Conservation (phyloP, 2,329 filamentous ascomycete genomes). For the Colletotrichum spinosum region DNA sequence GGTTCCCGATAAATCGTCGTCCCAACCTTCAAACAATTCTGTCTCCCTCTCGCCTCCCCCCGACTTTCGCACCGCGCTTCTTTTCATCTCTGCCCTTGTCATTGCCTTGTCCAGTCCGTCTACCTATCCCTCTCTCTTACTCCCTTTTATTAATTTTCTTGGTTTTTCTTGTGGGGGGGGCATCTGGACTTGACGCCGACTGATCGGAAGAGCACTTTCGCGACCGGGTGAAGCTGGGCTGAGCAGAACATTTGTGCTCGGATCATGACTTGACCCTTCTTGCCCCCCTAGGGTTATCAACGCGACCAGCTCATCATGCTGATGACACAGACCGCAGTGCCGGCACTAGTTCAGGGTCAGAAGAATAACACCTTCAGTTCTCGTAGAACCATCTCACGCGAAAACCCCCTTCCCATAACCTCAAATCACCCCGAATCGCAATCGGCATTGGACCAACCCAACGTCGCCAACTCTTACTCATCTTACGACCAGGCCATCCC, state of each 20-base stretch:
- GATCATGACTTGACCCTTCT: slow-evolving; percentile 38
- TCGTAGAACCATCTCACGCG: slow-evolving; percentile 40
- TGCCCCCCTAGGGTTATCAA: slow-evolving; percentile 34
- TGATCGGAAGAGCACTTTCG: background rate
- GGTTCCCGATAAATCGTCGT: slow-evolving; percentile 32
- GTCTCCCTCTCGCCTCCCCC: no score
- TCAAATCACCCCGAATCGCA: slow-evolving; percentile 30
- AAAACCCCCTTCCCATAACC: slow-evolving; percentile 38
- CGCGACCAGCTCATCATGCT: slow-evolving; percentile 59
- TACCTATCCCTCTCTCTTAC: background rate
- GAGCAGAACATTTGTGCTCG: slow-evolving; percentile 21
- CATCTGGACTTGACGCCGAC: background rate
- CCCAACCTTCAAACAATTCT: slow-evolving; percentile 9
- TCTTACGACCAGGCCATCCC: slow-evolving; percentile 44
- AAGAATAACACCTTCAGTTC: slow-evolving; percentile 51
- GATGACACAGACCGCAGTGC: slow-evolving; percentile 62
- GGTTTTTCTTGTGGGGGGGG: slow-evolving; percentile 7
- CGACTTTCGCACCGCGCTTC: no score
- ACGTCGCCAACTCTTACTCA: slow-evolving; percentile 38
- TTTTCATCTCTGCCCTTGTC: no score
- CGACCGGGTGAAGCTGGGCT: slow-evolving; percentile 9
- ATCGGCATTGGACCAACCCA: slow-evolving; percentile 38
- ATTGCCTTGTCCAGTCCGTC: no score
- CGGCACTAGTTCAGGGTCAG: slow-evolving; percentile 58
- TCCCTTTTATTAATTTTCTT: background rate